These are phyloP conservation scores for Myxozyma mucilagina DNA, from an alignment of 805 yeast genomes.

Conservation along the genomic window DNA sequence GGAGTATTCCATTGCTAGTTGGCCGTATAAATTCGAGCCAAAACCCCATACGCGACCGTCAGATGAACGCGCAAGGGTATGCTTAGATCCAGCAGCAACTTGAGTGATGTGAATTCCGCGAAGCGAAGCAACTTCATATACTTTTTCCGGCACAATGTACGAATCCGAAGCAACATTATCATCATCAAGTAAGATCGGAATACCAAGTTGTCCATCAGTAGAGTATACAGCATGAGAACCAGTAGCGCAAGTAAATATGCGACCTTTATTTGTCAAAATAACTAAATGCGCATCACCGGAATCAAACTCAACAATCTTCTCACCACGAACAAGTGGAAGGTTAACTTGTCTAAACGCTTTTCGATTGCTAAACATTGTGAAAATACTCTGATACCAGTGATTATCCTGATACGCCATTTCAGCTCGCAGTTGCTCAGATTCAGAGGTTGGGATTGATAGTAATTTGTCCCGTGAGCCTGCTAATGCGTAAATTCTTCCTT, in stretches of 20 bases:
- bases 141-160: slow-evolving; percentile 26
- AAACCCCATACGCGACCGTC: slow-evolving; percentile 77
- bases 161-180: not conserved
- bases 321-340: slow-evolving; percentile 45
- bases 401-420: not conserved
- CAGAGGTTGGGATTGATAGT: slow-evolving; percentile 39
- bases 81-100: slow-evolving; percentile 73
- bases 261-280: slow-evolving; percentile 58
- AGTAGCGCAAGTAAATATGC: slow-evolving; percentile 64
- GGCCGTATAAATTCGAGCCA: slow-evolving; percentile 86
- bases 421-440: slow-evolving; percentile 4
- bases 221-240: slow-evolving; percentile 45
- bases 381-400: slow-evolving; percentile 12
- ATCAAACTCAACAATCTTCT: slow-evolving; percentile 53
- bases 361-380: not conserved
- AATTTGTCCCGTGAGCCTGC: slow-evolving; percentile 45
- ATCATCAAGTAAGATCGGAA: slow-evolving; percentile 42
- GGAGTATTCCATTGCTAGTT: slow-evolving; percentile 69
- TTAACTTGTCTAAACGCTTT: slow-evolving; percentile 9
- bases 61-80: slow-evolving; percentile 67
- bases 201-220: slow-evolving; percentile 79
- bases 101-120: slow-evolving; percentile 54
- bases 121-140: slow-evolving; percentile 59
- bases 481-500: slow-evolving; percentile 50
- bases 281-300: slow-evolving; percentile 71